Evolutionary conservation across 1,139 yeast genomes (phyloP).

Genomic region (Candida glucosophila): DNA sequence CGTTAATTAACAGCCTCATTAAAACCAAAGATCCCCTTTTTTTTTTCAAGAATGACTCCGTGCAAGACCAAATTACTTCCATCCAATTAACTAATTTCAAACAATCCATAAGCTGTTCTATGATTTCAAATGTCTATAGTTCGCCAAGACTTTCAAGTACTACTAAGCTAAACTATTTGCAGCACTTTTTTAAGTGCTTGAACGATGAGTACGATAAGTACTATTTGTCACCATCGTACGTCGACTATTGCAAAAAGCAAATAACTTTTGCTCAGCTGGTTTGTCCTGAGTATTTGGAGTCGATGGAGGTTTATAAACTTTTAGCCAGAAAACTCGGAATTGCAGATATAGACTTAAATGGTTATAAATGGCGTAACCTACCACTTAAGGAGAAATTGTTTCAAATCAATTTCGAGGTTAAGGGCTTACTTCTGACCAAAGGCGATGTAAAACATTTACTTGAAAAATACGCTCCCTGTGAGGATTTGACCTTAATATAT

Average conservation of each 20-base stretch:
- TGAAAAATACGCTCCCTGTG: constrained; percentile 16
- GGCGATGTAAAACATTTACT: constrained; percentile 12
- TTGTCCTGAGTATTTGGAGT: constrained; percentile 10
- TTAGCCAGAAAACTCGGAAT: constrained; percentile 25
- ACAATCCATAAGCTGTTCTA: constrained; percentile 11
- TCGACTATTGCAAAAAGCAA: constrained; percentile 21
- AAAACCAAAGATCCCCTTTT: constrained; percentile 12
- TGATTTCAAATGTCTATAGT: constrained; percentile 14
- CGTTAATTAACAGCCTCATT: constrained; percentile 14
- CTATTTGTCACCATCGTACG: constrained; percentile 15
- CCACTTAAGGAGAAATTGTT: constrained; percentile 17
- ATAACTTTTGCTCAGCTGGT: constrained; percentile 17
- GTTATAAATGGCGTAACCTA: constrained; percentile 17
- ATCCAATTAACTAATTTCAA: constrained; percentile 14
- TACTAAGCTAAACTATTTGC: constrained; percentile 12
- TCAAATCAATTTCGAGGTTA: constrained; percentile 20
- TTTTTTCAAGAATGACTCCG: constrained; percentile 9
- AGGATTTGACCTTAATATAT: constrained; percentile 17
- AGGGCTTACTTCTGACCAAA: constrained; percentile 14
- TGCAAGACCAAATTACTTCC: constrained; percentile 12
- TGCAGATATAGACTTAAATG: constrained; percentile 16
- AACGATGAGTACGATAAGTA: constrained; percentile 21
- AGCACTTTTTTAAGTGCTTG: constrained; percentile 17
- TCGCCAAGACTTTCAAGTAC: constrained; percentile 7
- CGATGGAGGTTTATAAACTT: constrained; percentile 10